phyloP scores from a whole-genome alignment of 495 filamentous ascomycete genomes.

The Tuber aestivum region DNA sequence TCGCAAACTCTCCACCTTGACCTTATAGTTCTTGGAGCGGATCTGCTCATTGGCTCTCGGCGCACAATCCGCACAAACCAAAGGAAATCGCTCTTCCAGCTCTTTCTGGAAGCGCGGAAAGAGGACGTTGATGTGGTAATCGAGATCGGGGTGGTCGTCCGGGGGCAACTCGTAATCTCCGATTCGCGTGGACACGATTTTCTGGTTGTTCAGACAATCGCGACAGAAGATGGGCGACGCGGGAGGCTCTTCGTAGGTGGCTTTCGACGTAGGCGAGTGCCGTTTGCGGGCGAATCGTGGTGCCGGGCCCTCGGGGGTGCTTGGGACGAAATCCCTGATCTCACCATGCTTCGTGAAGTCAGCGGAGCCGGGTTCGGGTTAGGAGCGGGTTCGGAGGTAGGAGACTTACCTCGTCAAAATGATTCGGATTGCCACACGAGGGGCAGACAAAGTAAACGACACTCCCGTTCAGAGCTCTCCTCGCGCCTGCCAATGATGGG shows the following conservation, averaged over 20 bases:
- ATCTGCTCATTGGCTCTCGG: constrained; percentile 34
- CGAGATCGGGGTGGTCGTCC: constrained; percentile 38
- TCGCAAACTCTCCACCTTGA: constrained; percentile 36
- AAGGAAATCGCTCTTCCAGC: constrained; percentile 32
- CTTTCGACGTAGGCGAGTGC: constrained; percentile 17
- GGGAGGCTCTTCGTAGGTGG: constrained; percentile 9
- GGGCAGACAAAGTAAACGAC: constrained; percentile 30
- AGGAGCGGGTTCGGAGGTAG: not conserved
- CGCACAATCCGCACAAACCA: constrained; percentile 28
- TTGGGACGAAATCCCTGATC: constrained; percentile 36
- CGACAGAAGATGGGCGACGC: constrained; percentile 33
- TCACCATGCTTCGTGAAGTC: constrained; percentile 27
- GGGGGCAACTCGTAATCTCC: constrained; percentile 33
- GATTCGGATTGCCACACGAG: constrained; percentile 34
- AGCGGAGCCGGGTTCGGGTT: not conserved
- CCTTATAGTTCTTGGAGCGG: constrained; percentile 33
- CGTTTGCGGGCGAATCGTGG: constrained; percentile 34
- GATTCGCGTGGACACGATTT: constrained; percentile 30
- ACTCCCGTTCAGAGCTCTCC: constrained; percentile 22
- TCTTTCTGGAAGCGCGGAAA: constrained; percentile 24
- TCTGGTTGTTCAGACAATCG: constrained; percentile 36
- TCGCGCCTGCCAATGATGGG: constrained; percentile 10
- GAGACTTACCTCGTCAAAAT: constrained; percentile 33
- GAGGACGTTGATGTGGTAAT: constrained; percentile 26
- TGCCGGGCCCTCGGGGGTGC: constrained; percentile 15